These are phyloP conservation scores for Kalmusia sp. DNA, from an alignment of 2,329 filamentous ascomycete genomes.

Conservation along the genomic window DNA sequence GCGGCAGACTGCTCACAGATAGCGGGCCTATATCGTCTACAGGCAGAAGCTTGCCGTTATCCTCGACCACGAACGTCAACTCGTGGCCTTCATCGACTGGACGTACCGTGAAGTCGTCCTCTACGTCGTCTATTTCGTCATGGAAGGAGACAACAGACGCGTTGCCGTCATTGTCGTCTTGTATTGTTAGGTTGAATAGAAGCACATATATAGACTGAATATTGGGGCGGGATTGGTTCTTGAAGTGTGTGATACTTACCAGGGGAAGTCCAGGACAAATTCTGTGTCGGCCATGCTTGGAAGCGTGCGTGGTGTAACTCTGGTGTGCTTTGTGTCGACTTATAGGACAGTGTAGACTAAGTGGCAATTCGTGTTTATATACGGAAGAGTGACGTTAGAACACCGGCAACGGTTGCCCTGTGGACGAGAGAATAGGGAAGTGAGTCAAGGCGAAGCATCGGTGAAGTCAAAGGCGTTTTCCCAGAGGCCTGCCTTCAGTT, in stretches of 20 bases:
- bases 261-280: slow-evolving; percentile 18
- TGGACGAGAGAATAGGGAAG: background rate
- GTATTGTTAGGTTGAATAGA: background rate
- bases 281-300: slow-evolving; percentile 20
- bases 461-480: no score
- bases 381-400: background rate
- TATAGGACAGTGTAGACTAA: no score
- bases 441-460: background rate
- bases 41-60: background rate
- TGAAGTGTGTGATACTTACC: slow-evolving; percentile 12
- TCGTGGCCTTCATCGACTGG: background rate
- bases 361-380: background rate
- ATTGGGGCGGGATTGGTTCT: no score
- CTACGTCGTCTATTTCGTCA: background rate
- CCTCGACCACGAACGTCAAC: background rate
- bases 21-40: background rate
- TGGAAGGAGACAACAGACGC: background rate
- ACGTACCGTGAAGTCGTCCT: background rate
- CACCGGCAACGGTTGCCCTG: background rate
- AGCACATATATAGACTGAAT: no score
- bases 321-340: no score
- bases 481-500: no score
- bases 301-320: no score
- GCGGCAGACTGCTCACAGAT: background rate
- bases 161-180: slow-evolving; percentile 2